These are phyloP conservation scores for Taxillus chinensis DNA, from an alignment of 164 flowering plant genomes.

Conservation along the genomic window DNA sequence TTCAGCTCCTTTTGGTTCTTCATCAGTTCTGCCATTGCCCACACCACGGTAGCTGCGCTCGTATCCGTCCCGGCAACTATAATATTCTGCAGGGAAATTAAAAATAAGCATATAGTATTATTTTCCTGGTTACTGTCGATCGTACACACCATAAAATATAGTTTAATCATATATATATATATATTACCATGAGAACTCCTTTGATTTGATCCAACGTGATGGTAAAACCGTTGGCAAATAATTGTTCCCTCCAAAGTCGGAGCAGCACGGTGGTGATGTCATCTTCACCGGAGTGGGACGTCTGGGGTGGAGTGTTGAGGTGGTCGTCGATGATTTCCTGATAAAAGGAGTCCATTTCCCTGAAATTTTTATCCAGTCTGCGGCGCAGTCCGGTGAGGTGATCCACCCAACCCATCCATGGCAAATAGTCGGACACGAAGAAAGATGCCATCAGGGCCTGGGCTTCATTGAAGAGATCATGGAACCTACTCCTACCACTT, in stretches of 20 bases:
- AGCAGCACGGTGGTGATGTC: not conserved
- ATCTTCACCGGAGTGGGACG: not conserved
- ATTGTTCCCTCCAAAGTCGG: not conserved
- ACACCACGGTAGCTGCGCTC: not conserved
- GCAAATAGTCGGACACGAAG: not conserved
- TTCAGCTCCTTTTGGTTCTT: constrained; percentile 1
- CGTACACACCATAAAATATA: too few species aligned
- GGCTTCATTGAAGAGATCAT: not conserved
- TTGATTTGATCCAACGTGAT: not conserved
- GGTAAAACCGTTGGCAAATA: not conserved
- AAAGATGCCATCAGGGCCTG: not conserved
- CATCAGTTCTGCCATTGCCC: not conserved
- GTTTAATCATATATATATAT: too few species aligned
- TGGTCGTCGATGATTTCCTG: not conserved
- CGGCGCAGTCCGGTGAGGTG: not conserved
- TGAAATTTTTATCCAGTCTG: not conserved
- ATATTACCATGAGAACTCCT: not conserved
- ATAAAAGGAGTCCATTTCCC: not conserved
- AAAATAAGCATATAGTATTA: too few species aligned
- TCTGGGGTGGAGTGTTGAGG: not conserved
- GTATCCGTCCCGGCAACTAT: not conserved
- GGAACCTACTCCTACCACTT: not conserved
- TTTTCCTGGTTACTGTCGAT: too few species aligned
- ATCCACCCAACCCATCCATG: not conserved
- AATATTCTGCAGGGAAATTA: not conserved